Percentiles rank a stretch among this genome's conserved stretches.
These are phyloP conservation scores for Monilinia fructicola DNA, from an alignment of 2,329 filamentous ascomycete species.

Conservation along the genomic window DNA sequence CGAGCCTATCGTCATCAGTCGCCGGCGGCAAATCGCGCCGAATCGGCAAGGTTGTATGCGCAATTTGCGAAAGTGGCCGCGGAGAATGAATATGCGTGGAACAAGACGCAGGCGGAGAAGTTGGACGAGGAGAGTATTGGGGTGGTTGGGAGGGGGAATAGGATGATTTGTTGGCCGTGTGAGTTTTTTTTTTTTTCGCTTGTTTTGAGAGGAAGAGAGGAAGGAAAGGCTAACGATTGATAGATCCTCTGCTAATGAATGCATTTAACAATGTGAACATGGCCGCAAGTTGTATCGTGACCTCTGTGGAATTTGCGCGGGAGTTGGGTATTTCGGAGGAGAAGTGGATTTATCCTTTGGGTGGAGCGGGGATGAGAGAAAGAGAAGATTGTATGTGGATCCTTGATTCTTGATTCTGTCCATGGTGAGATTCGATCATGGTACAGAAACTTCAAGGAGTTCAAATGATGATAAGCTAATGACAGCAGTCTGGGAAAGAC, in stretches of 20 bases:
- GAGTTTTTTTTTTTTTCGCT: too few relatives aligned
- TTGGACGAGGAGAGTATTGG: conserved; percentile 53
- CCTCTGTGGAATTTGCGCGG: conserved; percentile 54
- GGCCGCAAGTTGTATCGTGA: conserved; percentile 59
- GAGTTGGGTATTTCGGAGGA: conserved; percentile 54
- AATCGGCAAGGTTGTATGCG: conserved; percentile 60
- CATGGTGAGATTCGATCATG: not conserved
- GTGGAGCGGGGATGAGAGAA: conserved; percentile 62
- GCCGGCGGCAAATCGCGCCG: conserved; percentile 54
- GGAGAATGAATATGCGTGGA: conserved; percentile 57
- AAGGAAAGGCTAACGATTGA: conserved; percentile 23
- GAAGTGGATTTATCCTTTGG: conserved; percentile 64
- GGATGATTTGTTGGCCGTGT: conserved; percentile 70
- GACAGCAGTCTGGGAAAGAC: conserved; percentile 59
- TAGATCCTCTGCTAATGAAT: conserved; percentile 69
- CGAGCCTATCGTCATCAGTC: conserved; percentile 57
- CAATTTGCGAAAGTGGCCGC: conserved; percentile 59
- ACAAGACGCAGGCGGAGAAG: conserved; percentile 45
- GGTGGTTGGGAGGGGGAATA: conserved; percentile 55
- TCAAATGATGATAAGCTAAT: conserved; percentile 17
- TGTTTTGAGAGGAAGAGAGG: not conserved
- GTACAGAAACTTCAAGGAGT: not conserved
- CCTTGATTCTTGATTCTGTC: not conserved
- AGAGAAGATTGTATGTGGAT: conserved; percentile 50
- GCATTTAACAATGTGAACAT: conserved; percentile 69